Evolutionary conservation across 768 basidiomycete genomes (phyloP), one percentile per base, ranked within the genome.

Genomic region (Lactarius deliciosus): DNA sequence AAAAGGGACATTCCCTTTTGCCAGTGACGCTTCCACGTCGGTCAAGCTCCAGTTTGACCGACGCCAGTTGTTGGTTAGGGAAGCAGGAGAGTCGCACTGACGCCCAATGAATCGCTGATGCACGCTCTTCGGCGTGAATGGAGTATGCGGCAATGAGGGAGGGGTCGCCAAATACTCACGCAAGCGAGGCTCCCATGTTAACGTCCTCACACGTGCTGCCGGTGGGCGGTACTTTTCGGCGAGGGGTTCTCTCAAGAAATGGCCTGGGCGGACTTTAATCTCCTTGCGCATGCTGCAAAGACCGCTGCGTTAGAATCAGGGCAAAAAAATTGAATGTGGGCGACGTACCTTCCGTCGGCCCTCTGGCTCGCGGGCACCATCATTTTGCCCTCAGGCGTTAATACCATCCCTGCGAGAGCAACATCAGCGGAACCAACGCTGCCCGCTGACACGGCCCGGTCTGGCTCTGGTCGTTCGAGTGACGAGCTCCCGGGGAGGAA

Each of bases 291-390:
- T 38, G 32, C 66, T 68, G 34, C 36, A 7, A 8, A 30, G 25
- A 10, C 30, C 6, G n/a, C 34, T 4, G 5, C 16, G n/a, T 68
- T 11, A 64, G 22, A 20, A 30, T 40, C 15, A 25, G 8, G 5
- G 58, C 6, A 36, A 3, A 20, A 63, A 57, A 36, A 40, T 47
- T 16, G 34, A 22, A 32, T 38, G 2, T 38, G 10, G n/a, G 18
- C 4, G 0, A 55, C 3, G 57, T 40, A 60, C 66, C 62, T 68
- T 64, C 63, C 66, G 34, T 67, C 66, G 32, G 32, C 41, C 41
- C 66, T 64, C 58, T 64, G 66, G 53, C 63, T 64, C 25, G 66
- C 66, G 16, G 66, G 62, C 10, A 68, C 63, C 45, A 68, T 28
- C 22, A 60, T 10, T 13, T 30, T 38, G 6, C 66, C 66, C 34